Conservation (phyloP, 345 rosid genomes). For the Mercurialis annua region DNA sequence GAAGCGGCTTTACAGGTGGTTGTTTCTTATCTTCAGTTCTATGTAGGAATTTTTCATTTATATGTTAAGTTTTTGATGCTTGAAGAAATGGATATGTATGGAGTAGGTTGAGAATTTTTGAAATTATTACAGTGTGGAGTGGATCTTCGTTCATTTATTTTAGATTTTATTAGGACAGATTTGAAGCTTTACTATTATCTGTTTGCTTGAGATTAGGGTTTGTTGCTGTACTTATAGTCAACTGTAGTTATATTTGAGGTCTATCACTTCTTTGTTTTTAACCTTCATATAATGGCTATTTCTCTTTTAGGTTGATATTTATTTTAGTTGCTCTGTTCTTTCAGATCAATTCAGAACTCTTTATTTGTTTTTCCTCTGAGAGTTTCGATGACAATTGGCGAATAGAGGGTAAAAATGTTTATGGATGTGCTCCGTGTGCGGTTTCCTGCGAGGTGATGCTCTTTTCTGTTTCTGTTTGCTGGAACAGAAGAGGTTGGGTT, state of each 20-base stretch:
- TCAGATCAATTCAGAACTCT: constrained; percentile 13
- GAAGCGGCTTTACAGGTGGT: constrained; percentile 20
- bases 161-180: not conserved
- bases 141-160: not conserved
- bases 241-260: not conserved
- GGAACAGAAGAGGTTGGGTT: constrained; percentile 26
- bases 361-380: too few relatives aligned
- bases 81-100: constrained; percentile 4
- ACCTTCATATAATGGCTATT: not conserved
- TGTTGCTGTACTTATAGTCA: not conserved
- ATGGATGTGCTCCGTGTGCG: constrained; percentile 11
- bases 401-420: constrained; percentile 8
- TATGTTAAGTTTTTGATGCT: constrained; percentile 6
- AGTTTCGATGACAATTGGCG: not conserved
- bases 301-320: constrained; percentile 11
- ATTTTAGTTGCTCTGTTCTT: constrained; percentile 18
- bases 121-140: constrained; percentile 3
- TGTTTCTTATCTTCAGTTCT: constrained; percentile 16
- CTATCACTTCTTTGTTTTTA: too few relatives aligned
- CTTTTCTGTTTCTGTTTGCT: constrained; percentile 16
- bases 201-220: constrained; percentile 35
- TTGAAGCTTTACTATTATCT: not conserved
- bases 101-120: not conserved
- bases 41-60: constrained; percentile 18
- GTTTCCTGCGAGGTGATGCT: constrained; percentile 11